A percentile compares a stretch with the other conserved stretches of the same genome.
Conservation (phyloP, 371 early-diverging fungal species). For the Modicella reniformis region DNA sequence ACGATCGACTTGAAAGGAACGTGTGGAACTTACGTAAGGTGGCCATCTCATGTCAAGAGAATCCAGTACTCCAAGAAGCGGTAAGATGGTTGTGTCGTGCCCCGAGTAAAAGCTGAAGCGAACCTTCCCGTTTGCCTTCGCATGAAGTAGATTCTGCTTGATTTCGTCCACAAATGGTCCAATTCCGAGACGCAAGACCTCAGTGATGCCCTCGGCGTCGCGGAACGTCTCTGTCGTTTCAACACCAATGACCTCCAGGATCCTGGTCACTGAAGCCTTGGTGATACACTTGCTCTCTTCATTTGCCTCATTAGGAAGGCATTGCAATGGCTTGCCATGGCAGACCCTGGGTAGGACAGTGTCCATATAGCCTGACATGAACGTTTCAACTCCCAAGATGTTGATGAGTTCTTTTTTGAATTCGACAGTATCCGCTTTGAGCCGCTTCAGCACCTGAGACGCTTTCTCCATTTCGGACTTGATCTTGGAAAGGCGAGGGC, state of each 20-base stretch:
- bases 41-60: slow-evolving; percentile 64
- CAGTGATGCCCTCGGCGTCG: slow-evolving; percentile 55
- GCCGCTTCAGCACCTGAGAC: slow-evolving; percentile 27
- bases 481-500: slow-evolving; percentile 53
- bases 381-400: slow-evolving; percentile 27
- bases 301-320: slow-evolving; percentile 24
- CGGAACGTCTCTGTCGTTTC: slow-evolving; percentile 55
- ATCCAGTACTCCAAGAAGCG: slow-evolving; percentile 58
- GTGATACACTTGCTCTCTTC: slow-evolving; percentile 53
- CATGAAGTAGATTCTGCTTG: slow-evolving; percentile 54
- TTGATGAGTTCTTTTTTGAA: slow-evolving; percentile 54
- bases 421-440: slow-evolving; percentile 24
- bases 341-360: slow-evolving; percentile 61
- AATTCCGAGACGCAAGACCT: slow-evolving; percentile 52
- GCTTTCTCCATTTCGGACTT: slow-evolving; percentile 18
- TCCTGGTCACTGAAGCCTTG: slow-evolving; percentile 31
- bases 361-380: slow-evolving; percentile 61
- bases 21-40: slow-evolving; percentile 57
- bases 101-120: slow-evolving; percentile 63
- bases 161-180: slow-evolving; percentile 64
- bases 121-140: slow-evolving; percentile 39
- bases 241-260: slow-evolving; percentile 51
- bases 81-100: slow-evolving; percentile 64
- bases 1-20: not conserved
- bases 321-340: slow-evolving; percentile 59